phyloP scores from a whole-genome alignment of 352 stramenopile genomes.

The Globisporangium megalacanthum region DNA sequence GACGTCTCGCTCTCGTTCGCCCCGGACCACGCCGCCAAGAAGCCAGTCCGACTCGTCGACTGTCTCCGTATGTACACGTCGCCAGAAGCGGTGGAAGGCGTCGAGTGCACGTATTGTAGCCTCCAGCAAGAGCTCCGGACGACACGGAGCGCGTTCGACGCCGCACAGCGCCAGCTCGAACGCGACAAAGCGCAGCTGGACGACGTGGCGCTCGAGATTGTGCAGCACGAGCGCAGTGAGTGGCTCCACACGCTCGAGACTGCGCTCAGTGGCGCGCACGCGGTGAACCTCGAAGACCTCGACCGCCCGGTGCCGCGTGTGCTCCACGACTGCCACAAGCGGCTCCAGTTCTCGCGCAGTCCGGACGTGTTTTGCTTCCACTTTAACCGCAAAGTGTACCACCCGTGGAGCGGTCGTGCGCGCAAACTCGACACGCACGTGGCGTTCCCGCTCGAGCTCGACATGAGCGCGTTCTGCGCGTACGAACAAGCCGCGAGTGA shows the following conservation, averaged over 20 bases:
- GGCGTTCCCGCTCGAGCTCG: constrained; percentile 69
- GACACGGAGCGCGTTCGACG: constrained; percentile 27
- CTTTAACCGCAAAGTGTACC: constrained; percentile 85
- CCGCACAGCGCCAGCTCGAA: constrained; percentile 7
- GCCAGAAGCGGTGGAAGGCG: constrained; percentile 58
- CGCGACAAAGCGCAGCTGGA: constrained; percentile 13
- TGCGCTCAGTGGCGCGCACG: constrained; percentile 22
- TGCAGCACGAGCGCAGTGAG: constrained; percentile 53
- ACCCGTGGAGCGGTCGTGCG: constrained; percentile 46
- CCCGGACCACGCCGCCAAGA: constrained; percentile 20
- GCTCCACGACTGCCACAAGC: constrained; percentile 55
- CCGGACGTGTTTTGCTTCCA: constrained; percentile 86
- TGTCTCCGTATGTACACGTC: constrained; percentile 64
- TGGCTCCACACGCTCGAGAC: constrained; percentile 59
- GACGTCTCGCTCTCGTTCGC: constrained; percentile 74
- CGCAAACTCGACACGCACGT: constrained; percentile 80
- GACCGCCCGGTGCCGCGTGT: constrained; percentile 30
- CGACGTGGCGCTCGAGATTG: constrained; percentile 46
- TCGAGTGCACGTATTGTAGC: constrained; percentile 76
- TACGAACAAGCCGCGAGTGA: constrained; percentile 38
- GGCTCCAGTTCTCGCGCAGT: constrained; percentile 70
- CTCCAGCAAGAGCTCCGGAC: constrained; percentile 42
- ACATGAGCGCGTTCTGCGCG: constrained; percentile 73
- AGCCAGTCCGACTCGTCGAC: constrained; percentile 38
- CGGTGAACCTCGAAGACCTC: constrained; percentile 34